Evolutionary conservation across 1,284 basidiomycete species (phyloP), one percentile per base, ranked within the genome.

Genomic region (Lignosus rhinocerotis): DNA sequence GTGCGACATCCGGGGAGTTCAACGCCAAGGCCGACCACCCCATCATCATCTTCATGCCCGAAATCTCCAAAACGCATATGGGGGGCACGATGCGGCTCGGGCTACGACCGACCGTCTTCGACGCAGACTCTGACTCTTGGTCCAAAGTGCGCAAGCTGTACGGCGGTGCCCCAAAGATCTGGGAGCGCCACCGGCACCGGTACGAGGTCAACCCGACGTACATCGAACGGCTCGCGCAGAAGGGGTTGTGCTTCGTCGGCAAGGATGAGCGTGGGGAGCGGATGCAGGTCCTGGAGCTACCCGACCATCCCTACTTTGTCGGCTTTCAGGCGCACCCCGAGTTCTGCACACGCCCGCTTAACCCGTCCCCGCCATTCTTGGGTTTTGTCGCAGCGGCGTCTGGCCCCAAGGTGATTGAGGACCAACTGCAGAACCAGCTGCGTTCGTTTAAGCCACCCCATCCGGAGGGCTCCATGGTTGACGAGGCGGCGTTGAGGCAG

Each of bases 21-120:
- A 76, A 84, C 45, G 62, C 76, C 2, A 73, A 82, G 3, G 73
- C 83, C 1, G 75, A 80, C 34, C 80, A 93, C 64, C 92, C 92
- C 0, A 83, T 96, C 56, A 83, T 99, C 74, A 85, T 98, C 66
- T 99, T 96, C 84, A 99, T 99, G 96, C 96, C 96, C 32, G 96
- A 99, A 75, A 93, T 99, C 67, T 97, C 94, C 46, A 93, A 92
- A 72, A 98, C 96, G 7, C 95, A 99, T 67, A 93, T 99, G 83
- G 96, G 96, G 55, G 96, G 96, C 31, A 99, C 96, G 21, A 99
- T 99, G 96, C 89, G 96, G 19, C 84, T 98, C 14, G 96, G 96
- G 21, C 81, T 99, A 51, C 87, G 96, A 19, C 95, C 97, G 6
- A 98, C 96, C 2, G 83, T 98, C 53, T 98, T 99, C 72, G 83